Evolutionary conservation across 768 basidiomycete species (phyloP), one percentile per base, ranked within the genome.

Genomic region (Rhodotorula diobovata): DNA sequence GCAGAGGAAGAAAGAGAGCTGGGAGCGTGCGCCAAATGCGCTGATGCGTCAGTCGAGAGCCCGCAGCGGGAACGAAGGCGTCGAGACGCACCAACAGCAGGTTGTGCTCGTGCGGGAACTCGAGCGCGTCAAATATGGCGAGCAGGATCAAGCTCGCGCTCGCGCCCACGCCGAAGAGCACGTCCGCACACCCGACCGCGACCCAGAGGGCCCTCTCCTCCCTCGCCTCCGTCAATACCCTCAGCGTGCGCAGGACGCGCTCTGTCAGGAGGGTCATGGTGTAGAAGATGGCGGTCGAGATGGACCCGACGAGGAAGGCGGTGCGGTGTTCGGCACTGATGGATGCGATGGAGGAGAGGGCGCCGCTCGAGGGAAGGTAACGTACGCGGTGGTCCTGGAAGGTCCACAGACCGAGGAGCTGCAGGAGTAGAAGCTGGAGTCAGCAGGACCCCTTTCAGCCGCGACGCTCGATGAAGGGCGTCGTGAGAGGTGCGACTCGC

Each of bases 161-260:
- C 0, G 23, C 68, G 12, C 32, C 2, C 0, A 32, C 4, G 4
- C 61, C 72, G 20, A 63, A 45, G 28, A 53, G 0, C 0, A 58
- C 45, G 54, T 73, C 72, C 7, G 60, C 21, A 1, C 37, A 16
- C 4, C 61, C 61, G 28, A 70, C 58, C 0, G 30, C 9, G n/a
- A 43, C 11, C 72, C 72, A 73, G 12, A 73, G 48, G 37, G 20
- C 28, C 14, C 57, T n/a, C 35, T 69, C 67, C 7, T 69, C 68
- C 4, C 50, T 73, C 12, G 68, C 72, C 32, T 73, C 72, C 16
- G 37, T 18, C 25, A 70, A 30, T 21, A 73, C 72, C 11, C 72
- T 50, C 25, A 37, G 48, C 21, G 35, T 32, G 7, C 72, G 56
- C 18, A 73, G 37, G 56, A 63, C 23, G 10, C 72, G 50, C n/a